Evolutionary conservation across 2,329 filamentous ascomycete species (phyloP), one percentile per base, ranked within the genome.

Genomic region (Periconia sp.): DNA sequence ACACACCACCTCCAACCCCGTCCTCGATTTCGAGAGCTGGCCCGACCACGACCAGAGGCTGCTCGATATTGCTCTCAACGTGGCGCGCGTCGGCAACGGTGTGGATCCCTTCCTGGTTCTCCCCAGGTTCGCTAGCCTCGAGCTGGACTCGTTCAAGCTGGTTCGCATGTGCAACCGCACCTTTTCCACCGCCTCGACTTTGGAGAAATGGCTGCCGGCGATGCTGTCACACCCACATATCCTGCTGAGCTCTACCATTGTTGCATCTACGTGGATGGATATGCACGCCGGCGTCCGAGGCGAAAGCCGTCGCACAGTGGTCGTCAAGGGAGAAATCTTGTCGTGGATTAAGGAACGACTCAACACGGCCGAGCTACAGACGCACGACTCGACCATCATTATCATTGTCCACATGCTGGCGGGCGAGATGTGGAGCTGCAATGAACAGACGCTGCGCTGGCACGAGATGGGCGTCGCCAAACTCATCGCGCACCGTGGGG

Each of bases 371-470:
- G 49, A 14, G 1, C 52, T 46, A 3, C 54, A 60, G 19, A 52
- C 55, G 6, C 54, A 65, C 5, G 65, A 70, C 43, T 46, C 59
- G 13, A 72, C 69, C 0, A 58, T 73, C 9, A 62, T 67, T 23
- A 52, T 66, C 31, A 66, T 72, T 9, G 23, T 71, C 1, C 67
- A 72, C 46, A 47, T 72, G 2, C 47, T 73, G 2, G 63, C 56
- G 6, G 65, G 66, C 1, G 68, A 72, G 44, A 65, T 70, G 58
- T 68, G 65, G 62, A 63, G 50, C n/a, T 65, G 63, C 41, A 62
- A 70, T 23, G 69, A 73, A 45, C 53, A 58, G 17, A 59, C 58
- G 1, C 18, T 72, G 8, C 55, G 55, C 8, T 61, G 57, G 2
- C 69, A 72, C 30, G 52, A 68, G 45, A 33, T 45, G 9, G 66